Conservation (phyloP, 2,329 filamentous ascomycete genomes). For the Diplodia scrobiculata region DNA sequence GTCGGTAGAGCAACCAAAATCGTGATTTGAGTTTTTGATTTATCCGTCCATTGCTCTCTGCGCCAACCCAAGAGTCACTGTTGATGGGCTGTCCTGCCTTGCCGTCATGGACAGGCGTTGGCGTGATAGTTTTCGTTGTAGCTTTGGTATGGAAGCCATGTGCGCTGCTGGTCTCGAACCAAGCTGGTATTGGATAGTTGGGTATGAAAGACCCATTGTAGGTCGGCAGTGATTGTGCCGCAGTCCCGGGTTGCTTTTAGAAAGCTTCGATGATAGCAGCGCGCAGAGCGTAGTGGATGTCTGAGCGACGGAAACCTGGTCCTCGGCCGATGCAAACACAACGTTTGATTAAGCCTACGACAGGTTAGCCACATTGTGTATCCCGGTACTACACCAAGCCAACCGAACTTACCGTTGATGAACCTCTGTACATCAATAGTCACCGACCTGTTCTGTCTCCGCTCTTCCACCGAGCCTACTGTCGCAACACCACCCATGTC, state of each 20-base stretch:
- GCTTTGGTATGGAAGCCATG: background rate
- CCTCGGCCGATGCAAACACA: conserved; percentile 50
- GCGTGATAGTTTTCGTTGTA: background rate
- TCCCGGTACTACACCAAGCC: background rate
- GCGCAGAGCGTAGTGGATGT: conserved; percentile 48
- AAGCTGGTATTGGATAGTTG: background rate
- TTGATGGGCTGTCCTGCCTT: background rate
- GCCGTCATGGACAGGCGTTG: background rate
- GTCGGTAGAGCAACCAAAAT: background rate
- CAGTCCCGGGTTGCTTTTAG: conserved; percentile 11
- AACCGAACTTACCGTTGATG: conserved; percentile 46
- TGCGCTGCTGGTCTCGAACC: background rate
- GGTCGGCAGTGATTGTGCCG: background rate
- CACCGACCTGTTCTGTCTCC: conserved; percentile 42
- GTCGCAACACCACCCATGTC: conserved; percentile 14
- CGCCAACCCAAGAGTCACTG: background rate
- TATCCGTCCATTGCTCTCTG: background rate
- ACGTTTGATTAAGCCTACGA: conserved; percentile 42
- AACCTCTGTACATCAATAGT: conserved; percentile 50
- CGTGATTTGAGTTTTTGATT: background rate
- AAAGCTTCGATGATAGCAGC: conserved; percentile 39
- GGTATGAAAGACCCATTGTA: background rate
- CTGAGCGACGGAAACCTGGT: conserved; percentile 49
- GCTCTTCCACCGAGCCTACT: conserved; percentile 30
- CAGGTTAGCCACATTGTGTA: background rate